phyloP scores from a whole-genome alignment of 192 early-diverging fungal species.

The Podila epigama region DNA sequence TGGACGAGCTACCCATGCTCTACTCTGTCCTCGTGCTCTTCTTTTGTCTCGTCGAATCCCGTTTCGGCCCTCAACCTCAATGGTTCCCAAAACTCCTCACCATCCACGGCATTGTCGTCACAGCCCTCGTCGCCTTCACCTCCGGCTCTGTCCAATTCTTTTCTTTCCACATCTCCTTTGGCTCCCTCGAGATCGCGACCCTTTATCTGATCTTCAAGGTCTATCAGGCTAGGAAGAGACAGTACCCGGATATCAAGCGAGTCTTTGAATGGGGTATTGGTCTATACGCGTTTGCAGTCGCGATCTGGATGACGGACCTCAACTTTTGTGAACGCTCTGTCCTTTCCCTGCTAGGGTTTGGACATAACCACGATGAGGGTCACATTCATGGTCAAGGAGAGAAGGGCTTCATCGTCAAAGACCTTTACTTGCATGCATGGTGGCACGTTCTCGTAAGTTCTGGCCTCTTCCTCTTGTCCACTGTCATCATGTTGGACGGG shows the following conservation, averaged over 20 bases:
- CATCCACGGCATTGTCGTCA: constrained; percentile 55
- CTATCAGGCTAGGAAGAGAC: constrained; percentile 23
- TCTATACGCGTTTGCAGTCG: constrained; percentile 20
- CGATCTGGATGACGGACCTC: constrained; percentile 43
- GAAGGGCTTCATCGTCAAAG: constrained; percentile 50
- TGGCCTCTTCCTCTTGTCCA: constrained; percentile 63
- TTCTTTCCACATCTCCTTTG: constrained; percentile 36
- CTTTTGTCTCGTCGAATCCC: constrained; percentile 49
- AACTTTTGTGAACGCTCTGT: constrained; percentile 34
- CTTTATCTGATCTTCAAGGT: constrained; percentile 33
- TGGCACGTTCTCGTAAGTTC: constrained; percentile 69
- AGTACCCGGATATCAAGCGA: constrained; percentile 35
- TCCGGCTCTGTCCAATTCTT: constrained; percentile 29
- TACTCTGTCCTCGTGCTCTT: constrained; percentile 43
- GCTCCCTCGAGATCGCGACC: constrained; percentile 20
- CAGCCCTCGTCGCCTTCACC: constrained; percentile 27
- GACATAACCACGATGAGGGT: constrained; percentile 32
- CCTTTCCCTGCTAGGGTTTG: constrained; percentile 1
- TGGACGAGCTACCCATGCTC: constrained; percentile 62
- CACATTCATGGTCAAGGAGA: constrained; percentile 27
- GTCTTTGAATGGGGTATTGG: constrained; percentile 39
- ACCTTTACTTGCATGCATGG: constrained; percentile 63
- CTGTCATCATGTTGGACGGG: constrained; percentile 57
- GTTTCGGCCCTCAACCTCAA: constrained; percentile 52
- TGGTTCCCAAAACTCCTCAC: constrained; percentile 53